phyloP scores from a whole-genome alignment of 164 flowering plant species.

The Kalanchoe fedtschenkoi region DNA sequence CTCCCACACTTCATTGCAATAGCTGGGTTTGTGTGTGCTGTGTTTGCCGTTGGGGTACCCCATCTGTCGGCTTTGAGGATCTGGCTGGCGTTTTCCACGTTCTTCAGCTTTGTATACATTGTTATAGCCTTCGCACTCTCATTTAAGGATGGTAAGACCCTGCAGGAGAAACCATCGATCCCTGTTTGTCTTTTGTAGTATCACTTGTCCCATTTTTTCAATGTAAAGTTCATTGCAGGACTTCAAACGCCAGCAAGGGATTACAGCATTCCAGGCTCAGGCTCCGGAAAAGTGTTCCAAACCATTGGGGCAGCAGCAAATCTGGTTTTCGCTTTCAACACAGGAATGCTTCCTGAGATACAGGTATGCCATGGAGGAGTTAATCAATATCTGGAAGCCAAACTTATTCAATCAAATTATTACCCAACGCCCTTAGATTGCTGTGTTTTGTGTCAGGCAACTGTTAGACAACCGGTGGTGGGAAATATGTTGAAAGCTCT shows the following conservation, averaged over 20 bases:
- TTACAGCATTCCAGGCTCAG: conserved; percentile 29
- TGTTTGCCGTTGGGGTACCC: conserved; percentile 39
- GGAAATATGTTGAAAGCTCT: conserved; percentile 53
- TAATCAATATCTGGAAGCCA: background rate
- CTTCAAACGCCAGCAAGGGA: conserved; percentile 8
- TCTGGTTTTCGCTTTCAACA: conserved; percentile 25
- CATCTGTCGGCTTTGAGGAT: conserved; percentile 44
- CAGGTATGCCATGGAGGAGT: conserved; percentile 19
- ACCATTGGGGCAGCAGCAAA: conserved; percentile 41
- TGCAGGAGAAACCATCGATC: conserved; percentile 25
- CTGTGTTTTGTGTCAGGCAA: conserved; percentile 23
- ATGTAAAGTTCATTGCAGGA: conserved; percentile 1
- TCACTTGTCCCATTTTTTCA: no score
- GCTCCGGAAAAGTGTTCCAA: conserved; percentile 28
- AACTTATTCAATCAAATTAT: background rate
- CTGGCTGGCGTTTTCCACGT: conserved; percentile 30
- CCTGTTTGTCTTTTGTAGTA: no score
- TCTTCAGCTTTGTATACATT: conserved; percentile 28
- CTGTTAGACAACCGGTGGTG: conserved; percentile 39
- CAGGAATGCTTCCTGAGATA: conserved; percentile 39
- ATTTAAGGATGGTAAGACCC: conserved; percentile 30
- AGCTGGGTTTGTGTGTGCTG: conserved; percentile 31
- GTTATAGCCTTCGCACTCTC: conserved; percentile 17
- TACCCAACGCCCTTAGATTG: background rate
- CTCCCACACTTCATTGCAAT: conserved; percentile 37